Evolutionary conservation across 108 stramenopile genomes (phyloP), one percentile per base, ranked within the genome.

Genomic region (Mayamaea pseudoterrestris): DNA sequence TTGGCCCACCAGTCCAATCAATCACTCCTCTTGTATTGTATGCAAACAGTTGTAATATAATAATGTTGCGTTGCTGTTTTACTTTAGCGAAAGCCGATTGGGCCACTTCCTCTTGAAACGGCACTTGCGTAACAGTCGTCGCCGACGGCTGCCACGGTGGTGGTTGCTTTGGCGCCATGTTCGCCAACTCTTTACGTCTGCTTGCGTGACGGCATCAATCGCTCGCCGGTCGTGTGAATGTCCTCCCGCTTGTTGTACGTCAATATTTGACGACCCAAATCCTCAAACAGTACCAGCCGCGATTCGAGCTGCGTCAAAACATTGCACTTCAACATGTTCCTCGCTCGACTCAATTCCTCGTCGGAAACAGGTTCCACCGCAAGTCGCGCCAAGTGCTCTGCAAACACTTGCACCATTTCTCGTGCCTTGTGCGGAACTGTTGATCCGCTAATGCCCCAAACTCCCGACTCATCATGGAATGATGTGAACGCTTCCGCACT

Each of bases 301-400:
- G 87, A 93, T 61, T 99, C 98, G 27, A 99, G 66, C 50, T 98
- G 94, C 30, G 92, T 96, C 58, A 99, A 61, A 2, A 99, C 88
- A 50, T 93, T 94, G 71, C 86, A 89, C 60, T 92, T 94, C 36
- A 99, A 78, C 97, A 96, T 96, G 66, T 99, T 98, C 41, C 84
- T 69, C 23, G 98, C 98, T 11, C 98, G 78, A 35, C 63, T 58
- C 39, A 98, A 63, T 60, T 99, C 98, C 42, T 79, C 74, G 30
- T 74, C 78, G 16, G 56, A 66, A 8, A 95, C 94, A 31, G 47
- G 60, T 9, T 76, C 46, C 5, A 55, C 41, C 20, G 85, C 81
- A n/a, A 97, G 51, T 25, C 53, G 65, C 5, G 63, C 48, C 25
- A 97, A 74, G 28, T 97, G 83, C 11, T 85, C 76, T 27, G 75